Base-by-base conservation (phyloP, 2,329 filamentous ascomycete species). In the Madurella mycetomatis region DNA sequence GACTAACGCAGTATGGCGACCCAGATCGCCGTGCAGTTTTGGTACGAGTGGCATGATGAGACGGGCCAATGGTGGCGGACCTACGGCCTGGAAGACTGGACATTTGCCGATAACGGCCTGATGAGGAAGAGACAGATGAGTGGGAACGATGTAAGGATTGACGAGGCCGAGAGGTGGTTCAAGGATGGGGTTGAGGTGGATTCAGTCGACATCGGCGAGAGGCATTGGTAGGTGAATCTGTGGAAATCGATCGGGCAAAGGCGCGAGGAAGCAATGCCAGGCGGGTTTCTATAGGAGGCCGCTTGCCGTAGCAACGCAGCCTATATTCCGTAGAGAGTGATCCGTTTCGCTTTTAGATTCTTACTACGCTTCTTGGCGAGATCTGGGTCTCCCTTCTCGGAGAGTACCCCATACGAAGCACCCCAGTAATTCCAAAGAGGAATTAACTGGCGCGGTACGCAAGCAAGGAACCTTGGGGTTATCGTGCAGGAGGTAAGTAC, bases 1-100 rank as follows among this genome's bases (percentile, higher is more conserved):
- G 2, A 31, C 34, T 54, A 19, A 50, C 39, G 18, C 17, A 30
- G 41, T 5, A 17, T 9, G 34, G 34, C 9, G 34, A 9, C 3
- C 42, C 45, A 83, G 70, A 92, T 92, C 60, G 90, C 90, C 1
- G 90, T 95, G 18, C 89, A 95, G 66, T 95, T 94, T 69, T 95
- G 90, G 90, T 95, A 92, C 65, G 87, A 95, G 70, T 92, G 84
- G 72, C 80, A 84, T 59, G 88, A 92, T 64, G 71, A 72, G 8
- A 63, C 76, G 1, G 85, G 87, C 39, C 84, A 89, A 68, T 95
- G 90, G 90, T 92, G 87, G 78, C 79, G 89, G n/a, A 91, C 87
- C 43, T 95, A 95, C 65, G 90, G 90, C 0, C 78, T 95, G 11
- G 87, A 90, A 65, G 86, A 90, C 66, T 90, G 86, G 87, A 90